Conservation (phyloP, 2,329 filamentous ascomycete genomes). For the Ciborinia camelliae region DNA sequence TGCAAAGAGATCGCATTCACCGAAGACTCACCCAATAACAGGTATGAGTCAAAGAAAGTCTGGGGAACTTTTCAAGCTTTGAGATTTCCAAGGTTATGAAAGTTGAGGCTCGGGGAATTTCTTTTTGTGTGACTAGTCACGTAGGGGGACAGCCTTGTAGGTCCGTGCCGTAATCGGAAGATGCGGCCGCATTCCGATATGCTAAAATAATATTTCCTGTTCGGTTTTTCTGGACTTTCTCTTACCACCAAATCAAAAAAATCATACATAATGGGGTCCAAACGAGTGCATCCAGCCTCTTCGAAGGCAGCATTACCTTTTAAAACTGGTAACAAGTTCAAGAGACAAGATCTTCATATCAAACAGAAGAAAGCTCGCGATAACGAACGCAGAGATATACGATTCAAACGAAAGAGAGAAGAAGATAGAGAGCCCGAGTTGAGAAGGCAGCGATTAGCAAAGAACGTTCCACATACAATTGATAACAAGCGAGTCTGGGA, state of each 20-base stretch:
- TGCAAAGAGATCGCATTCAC: constrained; percentile 42
- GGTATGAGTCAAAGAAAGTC: constrained; percentile 25
- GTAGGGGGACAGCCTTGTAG: constrained; percentile 12
- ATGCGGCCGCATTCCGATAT: constrained; percentile 16
- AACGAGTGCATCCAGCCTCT: constrained; percentile 42
- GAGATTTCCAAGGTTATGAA: constrained; percentile 2
- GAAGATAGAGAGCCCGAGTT: constrained; percentile 80
- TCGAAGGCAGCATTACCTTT: constrained; percentile 47
- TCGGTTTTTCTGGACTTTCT: background rate
- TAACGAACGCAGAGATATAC: constrained; percentile 69
- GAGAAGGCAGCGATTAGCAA: constrained; percentile 66
- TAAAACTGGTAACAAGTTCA: constrained; percentile 72
- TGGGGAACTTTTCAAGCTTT: constrained; percentile 18
- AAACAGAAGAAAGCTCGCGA: constrained; percentile 75
- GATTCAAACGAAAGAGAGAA: constrained; percentile 76
- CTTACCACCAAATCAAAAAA: constrained; percentile 16
- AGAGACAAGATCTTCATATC: constrained; percentile 73
- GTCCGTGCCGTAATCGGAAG: background rate
- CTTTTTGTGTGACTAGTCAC: constrained; percentile 17
- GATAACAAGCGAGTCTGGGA: constrained; percentile 92
- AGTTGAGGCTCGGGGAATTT: constrained; percentile 17
- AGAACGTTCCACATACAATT: constrained; percentile 76
- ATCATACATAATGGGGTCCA: constrained; percentile 46
- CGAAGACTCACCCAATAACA: constrained; percentile 30
- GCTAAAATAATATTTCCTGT: constrained; percentile 22